Percentiles rank a stretch among this genome's conserved stretches.
phyloP scores from a whole-genome alignment of 2,329 filamentous ascomycete genomes.

The Leptographium lundbergii region DNA sequence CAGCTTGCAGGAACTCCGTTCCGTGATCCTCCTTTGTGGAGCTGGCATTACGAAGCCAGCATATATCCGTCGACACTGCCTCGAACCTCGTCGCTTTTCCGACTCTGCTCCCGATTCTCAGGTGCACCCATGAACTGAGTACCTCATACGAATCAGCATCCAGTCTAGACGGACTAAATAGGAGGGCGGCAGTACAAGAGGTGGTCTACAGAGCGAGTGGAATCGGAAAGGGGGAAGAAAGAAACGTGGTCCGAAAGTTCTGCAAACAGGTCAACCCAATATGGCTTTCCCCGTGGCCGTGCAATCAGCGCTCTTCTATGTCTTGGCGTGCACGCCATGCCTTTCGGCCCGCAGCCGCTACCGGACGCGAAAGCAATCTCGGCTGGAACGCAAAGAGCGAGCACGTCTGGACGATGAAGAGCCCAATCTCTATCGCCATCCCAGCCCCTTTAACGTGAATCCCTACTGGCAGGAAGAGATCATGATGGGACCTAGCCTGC shows the following conservation, averaged over 20 bases:
- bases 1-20: neutral
- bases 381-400: slow-evolving; percentile 53
- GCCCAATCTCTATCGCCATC: slow-evolving; percentile 65
- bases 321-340: slow-evolving; percentile 69
- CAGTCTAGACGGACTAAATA: neutral
- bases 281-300: slow-evolving; percentile 48
- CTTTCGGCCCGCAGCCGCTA: slow-evolving; percentile 56
- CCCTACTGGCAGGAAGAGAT: slow-evolving; percentile 85
- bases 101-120: neutral
- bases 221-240: neutral
- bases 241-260: neutral
- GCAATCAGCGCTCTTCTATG: slow-evolving; percentile 68
- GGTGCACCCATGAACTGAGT: neutral
- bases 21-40: neutral
- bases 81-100: neutral
- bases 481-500: slow-evolving; percentile 61
- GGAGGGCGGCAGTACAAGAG: no score
- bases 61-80: neutral
- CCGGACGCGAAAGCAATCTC: slow-evolving; percentile 58
- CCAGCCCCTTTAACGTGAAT: slow-evolving; percentile 73
- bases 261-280: neutral
- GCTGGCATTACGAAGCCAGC: neutral
- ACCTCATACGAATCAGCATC: neutral
- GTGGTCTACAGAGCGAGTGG: neutral
- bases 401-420: slow-evolving; percentile 53